Base-by-base conservation (phyloP, 345 rosid genomes). In the Raphanus sativus region DNA sequence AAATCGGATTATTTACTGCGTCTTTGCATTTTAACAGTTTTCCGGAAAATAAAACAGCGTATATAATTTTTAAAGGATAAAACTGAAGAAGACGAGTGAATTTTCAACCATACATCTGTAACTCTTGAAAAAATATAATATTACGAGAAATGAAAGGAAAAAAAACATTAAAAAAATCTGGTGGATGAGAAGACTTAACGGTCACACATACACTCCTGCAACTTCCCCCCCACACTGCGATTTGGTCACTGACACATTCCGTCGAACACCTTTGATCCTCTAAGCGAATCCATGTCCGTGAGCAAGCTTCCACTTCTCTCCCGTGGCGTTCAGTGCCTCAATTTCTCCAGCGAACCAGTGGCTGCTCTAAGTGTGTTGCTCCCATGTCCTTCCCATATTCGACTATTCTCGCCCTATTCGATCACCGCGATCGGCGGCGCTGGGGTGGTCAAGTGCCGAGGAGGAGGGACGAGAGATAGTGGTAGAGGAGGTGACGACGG, bases 131-230 rank as follows among this genome's bases (percentile, higher is more conserved):
- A 6, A 21, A 3, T 26, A 34, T 36, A 55, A 9, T 9, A 55
- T 26, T 36, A 32, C 1, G 2, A 54, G 28, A 9, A 58, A 21
- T 21, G 7, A 32, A 32, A 5, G 9, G 13, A 9, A 56, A 12
- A 17, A 61, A 61, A 66, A 42, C 24, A 62, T 21, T 21, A 30
- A 25, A 36, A 17, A 17, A 48, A 11, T 50, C 16, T 4, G 16
- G 77, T 73, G 81, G 81, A 34, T 67, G 77, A 60, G 73, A 72
- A 72, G 48, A 32, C 38, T 77, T 67, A 78, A 78, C 73, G 73
- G 81, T 71, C 50, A 52, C 13, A 17, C 24, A 15, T 38, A 29
- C 8, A 56, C 17, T 58, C 56, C 56, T 42, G 70, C n/a, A 11
- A 36, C 42, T 8, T 40, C 15, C 15, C 61, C 33, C 0, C 50